Base-by-base conservation (phyloP, 2,329 filamentous ascomycete species). In the Claviceps humidiphila region DNA sequence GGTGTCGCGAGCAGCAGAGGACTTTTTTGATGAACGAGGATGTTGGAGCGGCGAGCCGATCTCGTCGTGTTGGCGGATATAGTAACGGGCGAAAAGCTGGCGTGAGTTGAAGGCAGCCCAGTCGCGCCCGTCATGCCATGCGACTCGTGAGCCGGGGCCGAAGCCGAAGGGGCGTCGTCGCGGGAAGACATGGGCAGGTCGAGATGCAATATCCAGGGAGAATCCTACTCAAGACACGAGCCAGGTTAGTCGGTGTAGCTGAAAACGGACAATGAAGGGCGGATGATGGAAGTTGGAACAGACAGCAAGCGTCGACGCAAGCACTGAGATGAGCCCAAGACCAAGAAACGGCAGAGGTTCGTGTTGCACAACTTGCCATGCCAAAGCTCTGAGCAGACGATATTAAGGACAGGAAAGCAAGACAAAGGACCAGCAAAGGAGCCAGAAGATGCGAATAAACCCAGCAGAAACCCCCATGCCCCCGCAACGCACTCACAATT, bases 1-100 rank as follows among this genome's bases (percentile, higher is more conserved):
- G 93, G 93, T 9, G 93, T 98, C 16, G 91, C 89, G 54, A 95
- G 84, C 17, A 98, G 77, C 46, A 98, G 71, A 11, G 93, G 93
- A 16, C 89, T 95, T 71, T 97, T 98, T 67, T 95, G 91, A 68
- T 97, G 90, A 20, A 98, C 90, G 59, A 97, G 82, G 60, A 98
- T 90, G 53, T 89, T 94, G 17, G 89, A 94, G 46, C 88, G 82
- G 56, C 91, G 85, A 45, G 79, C 76, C 37, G 77, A 73, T 53
- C 75, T 71, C 51, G 74, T 75, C 5, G 82, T 77, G 40, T 79
- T 78, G 53, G 84, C 80, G 45, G 82, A 84, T 58, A 90, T 78
- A 22, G 85, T 88, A 22, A 84, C 79, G 37, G 93, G 90, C 5
- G 91, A 93, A 72, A 98, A 98, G 62, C 87, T 80, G 57, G 93